Conservation (phyloP, 345 rosid species). For the Erodium maritimum region DNA sequence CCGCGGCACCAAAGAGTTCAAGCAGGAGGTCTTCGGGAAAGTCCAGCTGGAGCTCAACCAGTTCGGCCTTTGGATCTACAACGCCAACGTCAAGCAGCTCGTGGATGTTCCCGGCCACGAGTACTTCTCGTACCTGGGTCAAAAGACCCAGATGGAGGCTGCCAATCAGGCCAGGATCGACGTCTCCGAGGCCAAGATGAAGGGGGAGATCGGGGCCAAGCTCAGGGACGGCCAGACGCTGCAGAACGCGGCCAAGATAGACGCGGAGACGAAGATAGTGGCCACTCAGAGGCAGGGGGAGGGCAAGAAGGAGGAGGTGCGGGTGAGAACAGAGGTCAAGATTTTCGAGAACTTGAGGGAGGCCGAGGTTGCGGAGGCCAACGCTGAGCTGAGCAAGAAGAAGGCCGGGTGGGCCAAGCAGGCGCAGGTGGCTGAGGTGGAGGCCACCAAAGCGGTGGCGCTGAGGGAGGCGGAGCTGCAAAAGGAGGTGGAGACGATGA, state of each 20-base stretch:
- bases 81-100: slow-evolving; percentile 73
- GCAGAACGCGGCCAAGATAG: slow-evolving; percentile 67
- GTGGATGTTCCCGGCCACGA: slow-evolving; percentile 78
- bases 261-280: slow-evolving; percentile 61
- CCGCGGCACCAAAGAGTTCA: slow-evolving; percentile 63
- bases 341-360: slow-evolving; percentile 63
- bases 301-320: slow-evolving; percentile 61
- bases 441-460: slow-evolving; percentile 57
- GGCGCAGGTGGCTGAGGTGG: slow-evolving; percentile 66
- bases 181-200: slow-evolving; percentile 68
- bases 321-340: slow-evolving; percentile 48
- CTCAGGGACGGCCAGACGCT: slow-evolving; percentile 41
- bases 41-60: slow-evolving; percentile 70
- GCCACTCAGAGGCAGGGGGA: slow-evolving; percentile 47
- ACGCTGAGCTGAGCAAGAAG: slow-evolving; percentile 58
- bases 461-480: slow-evolving; percentile 68
- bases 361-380: slow-evolving; percentile 68
- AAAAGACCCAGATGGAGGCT: slow-evolving; percentile 80
- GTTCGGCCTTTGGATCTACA: slow-evolving; percentile 59
- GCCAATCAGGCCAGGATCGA: slow-evolving; percentile 69
- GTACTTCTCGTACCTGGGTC: slow-evolving; percentile 75
- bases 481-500: slow-evolving; percentile 64
- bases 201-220: slow-evolving; percentile 69
- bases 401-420: slow-evolving; percentile 57
- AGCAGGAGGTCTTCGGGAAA: slow-evolving; percentile 63